Base-by-base conservation (phyloP, 2,329 filamentous ascomycete genomes). In the Cladophialophora yegresii region DNA sequence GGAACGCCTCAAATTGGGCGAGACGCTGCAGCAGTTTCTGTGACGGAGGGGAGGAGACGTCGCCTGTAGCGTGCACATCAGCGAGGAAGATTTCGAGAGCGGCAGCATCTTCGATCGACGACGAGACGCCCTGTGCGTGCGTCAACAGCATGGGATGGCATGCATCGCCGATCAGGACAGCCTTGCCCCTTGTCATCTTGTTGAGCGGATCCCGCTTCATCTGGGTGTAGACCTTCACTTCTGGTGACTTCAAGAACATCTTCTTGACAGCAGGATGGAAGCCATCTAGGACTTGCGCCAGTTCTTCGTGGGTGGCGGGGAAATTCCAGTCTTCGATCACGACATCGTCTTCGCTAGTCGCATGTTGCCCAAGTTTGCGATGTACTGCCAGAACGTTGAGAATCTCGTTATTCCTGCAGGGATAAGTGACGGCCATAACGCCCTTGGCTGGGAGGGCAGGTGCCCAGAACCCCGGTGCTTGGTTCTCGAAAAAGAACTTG, bases 81-180 rank as follows among this genome's bases (percentile, higher is more conserved):
- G 61, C 60, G 9, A 71, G 63, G 56, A 71, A 67, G 28, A 71
- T 32, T 54, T 71, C 69, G 16, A 71, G 66, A 6, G 69, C 68
- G 12, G 69, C 69, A 7, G 69, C 68, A 43, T 71, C 69, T 53
- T 71, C 69, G 51, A 71, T 71, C 9, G 69, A 71, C 13, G 66
- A 69, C 1, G 66, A 69, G 6, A 71, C 69, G 26, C 69, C 69
- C 36, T 71, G 69, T 8, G 69, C 69, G 40, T 71, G 69, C 13
- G 69, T 71, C 56, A 71, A 47, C 26, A 71, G 66, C 69, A 70
- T 71, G 10, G 69, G 69, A 32, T 66, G 63, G 49, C 63, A 68
- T 13, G 88, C 87, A 71, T 90, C 88, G 0, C 88, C 88, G 0
- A 90, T 74, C 0, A 89, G 73, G 1, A 82, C 85, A 20, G 89